Evolutionary conservation across 1,284 basidiomycete species (phyloP).

Genomic region (Apiotrichum akiyoshidainum): DNA sequence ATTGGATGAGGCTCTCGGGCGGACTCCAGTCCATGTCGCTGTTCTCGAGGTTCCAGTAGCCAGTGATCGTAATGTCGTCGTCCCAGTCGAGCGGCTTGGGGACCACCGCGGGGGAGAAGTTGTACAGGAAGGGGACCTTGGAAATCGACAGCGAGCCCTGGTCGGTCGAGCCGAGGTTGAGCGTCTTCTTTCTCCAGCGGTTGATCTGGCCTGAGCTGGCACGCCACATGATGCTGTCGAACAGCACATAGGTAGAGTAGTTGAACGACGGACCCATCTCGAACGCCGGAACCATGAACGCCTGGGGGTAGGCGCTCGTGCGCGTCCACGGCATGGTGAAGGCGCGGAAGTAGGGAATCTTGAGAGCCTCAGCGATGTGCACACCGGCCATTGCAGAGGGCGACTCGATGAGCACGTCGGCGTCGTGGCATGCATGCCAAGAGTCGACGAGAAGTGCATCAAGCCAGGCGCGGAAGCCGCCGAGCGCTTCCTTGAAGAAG

Average conservation of each 20-base stretch:
- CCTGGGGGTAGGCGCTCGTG: slow-evolving; percentile 64
- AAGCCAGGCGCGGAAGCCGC: slow-evolving; percentile 69
- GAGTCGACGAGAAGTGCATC: slow-evolving; percentile 67
- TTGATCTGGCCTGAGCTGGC: slow-evolving; percentile 71
- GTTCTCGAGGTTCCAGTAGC: slow-evolving; percentile 66
- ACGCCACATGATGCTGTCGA: slow-evolving; percentile 73
- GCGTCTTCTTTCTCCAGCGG: slow-evolving; percentile 62
- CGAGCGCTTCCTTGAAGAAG: slow-evolving; percentile 72
- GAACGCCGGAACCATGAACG: slow-evolving; percentile 59
- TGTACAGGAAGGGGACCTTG: slow-evolving; percentile 69
- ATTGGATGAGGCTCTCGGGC: slow-evolving; percentile 57
- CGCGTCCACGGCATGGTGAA: slow-evolving; percentile 74
- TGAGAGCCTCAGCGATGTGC: slow-evolving; percentile 74
- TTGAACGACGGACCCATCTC: slow-evolving; percentile 51
- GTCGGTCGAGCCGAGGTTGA: slow-evolving; percentile 61
- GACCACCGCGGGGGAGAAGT: slow-evolving; percentile 61
- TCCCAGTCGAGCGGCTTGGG: slow-evolving; percentile 73
- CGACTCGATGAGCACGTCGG: slow-evolving; percentile 64
- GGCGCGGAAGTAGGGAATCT: slow-evolving; percentile 63
- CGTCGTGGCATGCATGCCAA: slow-evolving; percentile 68
- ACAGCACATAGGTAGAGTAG: slow-evolving; percentile 54
- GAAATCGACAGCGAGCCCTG: slow-evolving; percentile 60
- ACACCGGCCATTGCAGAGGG: slow-evolving; percentile 76
- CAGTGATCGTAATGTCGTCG: slow-evolving; percentile 58
- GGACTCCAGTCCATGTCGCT: slow-evolving; percentile 61